Evolutionary conservation across 768 basidiomycete genomes (phyloP), one percentile per base, ranked within the genome.

Genomic region (Tulasnella sp.): DNA sequence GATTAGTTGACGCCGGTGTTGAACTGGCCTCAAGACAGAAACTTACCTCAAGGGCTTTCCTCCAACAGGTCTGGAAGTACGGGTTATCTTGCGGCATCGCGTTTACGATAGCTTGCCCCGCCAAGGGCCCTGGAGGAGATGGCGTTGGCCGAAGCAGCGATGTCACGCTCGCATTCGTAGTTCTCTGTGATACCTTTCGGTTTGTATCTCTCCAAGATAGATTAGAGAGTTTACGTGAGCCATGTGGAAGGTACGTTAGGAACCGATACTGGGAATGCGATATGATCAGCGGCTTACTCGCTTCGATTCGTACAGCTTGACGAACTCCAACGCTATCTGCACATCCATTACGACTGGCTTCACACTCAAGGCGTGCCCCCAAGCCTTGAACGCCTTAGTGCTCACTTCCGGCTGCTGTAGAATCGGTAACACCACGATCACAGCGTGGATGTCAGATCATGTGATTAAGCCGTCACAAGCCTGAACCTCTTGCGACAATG

Each of bases 361-460:
- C 75, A 94, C 91, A 70, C 84, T 85, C 61, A 93, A 68, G 51
- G 93, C 88, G 67, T 93, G 87, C 72, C 94, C 94, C 26, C 90
- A 86, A 32, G 61, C 63, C 49, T 67, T 58, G 47, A 67, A 60
- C 0, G 67, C 66, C 66, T 78, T 79, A 59, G 79, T 70, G 56
- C 93, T 74, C 61, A 92, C 73, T n/a, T 72, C 70, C 1, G 90
- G 88, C 69, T 91, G 89, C 3, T 76, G 65, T 0, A 81, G 77
- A 67, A 94, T 92, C 0, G 90, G 90, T 10, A 94, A 75, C 4
- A 79, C 82, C 52, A 93, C 73, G 68, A 89, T 78, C 32, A 93
- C 86, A 19, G 83, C 81, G 17, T 74, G 68, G 66, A 95, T 80
- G 64, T 92, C 88, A 3, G 76, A 58, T 65, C 88, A 75, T 0